These are phyloP conservation scores for Larix sibirica DNA, from an alignment of 83 land plant genomes.

Conservation along the genomic window DNA sequence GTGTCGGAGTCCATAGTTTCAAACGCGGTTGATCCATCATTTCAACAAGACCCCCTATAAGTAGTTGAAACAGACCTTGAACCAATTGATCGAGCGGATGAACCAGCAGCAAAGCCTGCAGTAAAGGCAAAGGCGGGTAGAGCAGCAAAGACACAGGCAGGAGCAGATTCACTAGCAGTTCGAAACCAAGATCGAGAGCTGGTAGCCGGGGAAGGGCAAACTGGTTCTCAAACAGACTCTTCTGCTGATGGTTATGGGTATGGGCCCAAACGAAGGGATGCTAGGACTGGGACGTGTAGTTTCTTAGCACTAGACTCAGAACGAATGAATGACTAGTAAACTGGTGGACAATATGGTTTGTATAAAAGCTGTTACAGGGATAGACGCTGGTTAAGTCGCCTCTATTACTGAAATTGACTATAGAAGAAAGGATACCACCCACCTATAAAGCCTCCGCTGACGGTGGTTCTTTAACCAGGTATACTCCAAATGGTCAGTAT, in stretches of 20 bases:
- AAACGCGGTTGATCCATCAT: background rate
- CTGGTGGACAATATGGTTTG: too few species aligned
- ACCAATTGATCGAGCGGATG: background rate
- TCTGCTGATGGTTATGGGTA: constrained; percentile 2
- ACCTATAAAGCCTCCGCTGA: too few species aligned
- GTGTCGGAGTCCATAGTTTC: background rate
- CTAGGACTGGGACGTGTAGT: background rate
- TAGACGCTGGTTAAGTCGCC: too few species aligned
- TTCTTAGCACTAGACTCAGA: background rate
- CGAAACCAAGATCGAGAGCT: background rate
- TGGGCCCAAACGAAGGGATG: background rate
- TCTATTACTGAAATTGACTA: too few species aligned
- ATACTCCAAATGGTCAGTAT: too few species aligned
- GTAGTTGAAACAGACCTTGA: background rate
- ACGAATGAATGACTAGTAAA: too few species aligned
- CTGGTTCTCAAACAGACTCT: constrained; percentile 1
- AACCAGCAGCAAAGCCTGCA: background rate
- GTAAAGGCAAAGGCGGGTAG: background rate
- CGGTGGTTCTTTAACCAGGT: too few species aligned
- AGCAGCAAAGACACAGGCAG: background rate
- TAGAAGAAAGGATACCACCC: too few species aligned
- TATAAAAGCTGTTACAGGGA: too few species aligned
- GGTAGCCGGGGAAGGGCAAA: background rate
- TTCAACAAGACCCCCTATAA: background rate
- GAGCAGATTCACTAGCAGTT: background rate